phyloP scores from a whole-genome alignment of 2,329 filamentous ascomycete genomes.

The Aureobasidium musti region DNA sequence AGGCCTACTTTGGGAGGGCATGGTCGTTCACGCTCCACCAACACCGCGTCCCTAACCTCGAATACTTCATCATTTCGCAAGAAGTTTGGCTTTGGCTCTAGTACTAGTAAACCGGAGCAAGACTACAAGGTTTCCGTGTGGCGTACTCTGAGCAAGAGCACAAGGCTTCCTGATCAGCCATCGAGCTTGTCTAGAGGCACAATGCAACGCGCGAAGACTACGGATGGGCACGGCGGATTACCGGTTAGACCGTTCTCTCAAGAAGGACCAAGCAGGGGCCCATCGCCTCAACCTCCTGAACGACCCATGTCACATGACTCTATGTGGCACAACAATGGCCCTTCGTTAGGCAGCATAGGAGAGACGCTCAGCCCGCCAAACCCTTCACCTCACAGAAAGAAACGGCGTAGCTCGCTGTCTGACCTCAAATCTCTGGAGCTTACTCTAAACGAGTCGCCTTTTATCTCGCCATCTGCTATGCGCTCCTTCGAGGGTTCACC shows the following conservation, averaged over 20 bases:
- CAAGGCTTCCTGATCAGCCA: constrained; percentile 62
- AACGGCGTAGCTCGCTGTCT: constrained; percentile 87
- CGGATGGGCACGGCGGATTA: constrained; percentile 63
- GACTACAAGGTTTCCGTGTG: constrained; percentile 76
- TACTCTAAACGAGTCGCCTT: constrained; percentile 31
- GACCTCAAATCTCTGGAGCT: constrained; percentile 73
- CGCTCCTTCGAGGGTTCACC: constrained; percentile 1
- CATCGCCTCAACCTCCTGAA: constrained; percentile 30
- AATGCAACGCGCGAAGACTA: constrained; percentile 72
- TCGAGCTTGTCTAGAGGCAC: constrained; percentile 66
- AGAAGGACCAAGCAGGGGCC: constrained; percentile 48
- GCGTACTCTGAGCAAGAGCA: constrained; percentile 83
- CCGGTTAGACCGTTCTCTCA: constrained; percentile 58
- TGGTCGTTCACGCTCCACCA: constrained; percentile 61
- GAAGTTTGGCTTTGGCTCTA: constrained; percentile 79
- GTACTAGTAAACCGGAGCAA: constrained; percentile 73
- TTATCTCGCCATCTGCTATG: constrained; percentile 28
- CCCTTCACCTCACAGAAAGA: constrained; percentile 59
- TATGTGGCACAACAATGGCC: constrained; percentile 15
- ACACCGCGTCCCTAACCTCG: constrained; percentile 75
- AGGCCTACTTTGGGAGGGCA: constrained; percentile 32
- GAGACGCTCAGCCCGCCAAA: constrained; percentile 19
- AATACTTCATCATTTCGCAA: constrained; percentile 83
- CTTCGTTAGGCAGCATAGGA: constrained; percentile 15
- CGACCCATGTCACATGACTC: constrained; percentile 29